phyloP scores from a whole-genome alignment of 176 grass and related monocot genomes.

The Bromus sterilis region DNA sequence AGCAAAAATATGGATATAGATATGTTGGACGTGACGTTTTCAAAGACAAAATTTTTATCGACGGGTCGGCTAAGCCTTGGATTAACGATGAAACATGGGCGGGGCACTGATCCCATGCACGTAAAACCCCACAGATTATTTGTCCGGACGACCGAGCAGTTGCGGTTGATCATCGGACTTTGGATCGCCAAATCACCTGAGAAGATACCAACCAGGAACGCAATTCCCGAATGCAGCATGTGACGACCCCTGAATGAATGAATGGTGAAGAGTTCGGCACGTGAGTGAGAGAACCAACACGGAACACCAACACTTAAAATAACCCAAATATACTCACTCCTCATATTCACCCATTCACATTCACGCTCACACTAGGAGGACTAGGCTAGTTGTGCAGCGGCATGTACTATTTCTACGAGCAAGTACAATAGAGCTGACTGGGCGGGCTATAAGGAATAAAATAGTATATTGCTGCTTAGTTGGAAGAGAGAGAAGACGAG shows the following conservation, averaged over 20 bases:
- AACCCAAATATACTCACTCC: not conserved
- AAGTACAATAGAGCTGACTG: too few relatives aligned
- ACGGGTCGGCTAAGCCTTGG: not conserved
- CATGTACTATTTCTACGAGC: too few relatives aligned
- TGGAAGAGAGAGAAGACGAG: too few relatives aligned
- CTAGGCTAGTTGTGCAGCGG: too few relatives aligned
- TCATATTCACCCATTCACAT: not conserved
- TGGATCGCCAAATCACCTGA: conserved; percentile 31
- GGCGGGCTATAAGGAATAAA: too few relatives aligned
- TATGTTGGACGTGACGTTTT: not conserved
- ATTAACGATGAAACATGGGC: conserved; percentile 5
- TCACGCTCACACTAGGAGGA: too few relatives aligned
- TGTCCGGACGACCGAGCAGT: not conserved
- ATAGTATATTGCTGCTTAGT: too few relatives aligned
- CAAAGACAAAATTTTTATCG: not conserved
- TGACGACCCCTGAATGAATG: too few relatives aligned
- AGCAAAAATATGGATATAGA: too few relatives aligned
- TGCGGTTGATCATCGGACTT: not conserved
- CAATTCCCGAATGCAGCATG: conserved; percentile 13
- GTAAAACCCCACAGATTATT: not conserved
- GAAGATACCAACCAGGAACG: conserved; percentile 27
- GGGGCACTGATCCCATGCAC: not conserved
- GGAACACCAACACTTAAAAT: not conserved
- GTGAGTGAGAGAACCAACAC: conserved; percentile 13
- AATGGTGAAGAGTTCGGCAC: conserved; percentile 24